Evolutionary conservation across 345 rosid species (phyloP), one percentile per base, ranked within the genome.

Genomic region (Gynandropsis gynandra): DNA sequence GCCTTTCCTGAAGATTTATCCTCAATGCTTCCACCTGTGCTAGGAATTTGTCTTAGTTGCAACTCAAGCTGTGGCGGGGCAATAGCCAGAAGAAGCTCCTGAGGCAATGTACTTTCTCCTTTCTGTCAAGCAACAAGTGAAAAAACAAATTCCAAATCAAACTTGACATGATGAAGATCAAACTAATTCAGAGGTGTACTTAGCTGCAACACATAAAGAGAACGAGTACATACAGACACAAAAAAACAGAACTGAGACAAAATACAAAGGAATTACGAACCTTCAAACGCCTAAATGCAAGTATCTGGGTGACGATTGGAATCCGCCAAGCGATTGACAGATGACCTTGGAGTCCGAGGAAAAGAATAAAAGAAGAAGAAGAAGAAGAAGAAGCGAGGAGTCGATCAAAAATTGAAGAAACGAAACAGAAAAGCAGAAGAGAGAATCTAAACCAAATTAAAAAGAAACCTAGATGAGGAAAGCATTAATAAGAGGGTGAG

Each of bases 281-380:
- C 95, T 93, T 93, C 57, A 93, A 66, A 63, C 99, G 80, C 66
- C 97, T 77, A 63, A 93, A 93, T 56, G 95, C 99, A 54, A 93
- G 75, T 64, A 88, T 93, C 71, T 93, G 99, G 19, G 97, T n/a
- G n/a, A n/a, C n/a, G n/a, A n/a, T n/a, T n/a, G n/a, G n/a, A n/a
- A n/a, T n/a, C n/a, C n/a, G n/a, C n/a, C n/a, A n/a, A n/a, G n/a
- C n/a, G n/a, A n/a, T n/a, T n/a, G n/a, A n/a, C n/a, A n/a, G n/a
- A n/a, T n/a, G n/a, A n/a, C n/a, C n/a, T n/a, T n/a, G n/a, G n/a
- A n/a, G n/a, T n/a, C n/a, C n/a, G n/a, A n/a, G n/a, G n/a, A n/a
- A n/a, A n/a, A n/a, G n/a, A n/a, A n/a, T n/a, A n/a, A n/a, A n/a
- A n/a, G n/a, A n/a, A n/a, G n/a, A n/a, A n/a, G n/a, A n/a, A n/a